Evolutionary conservation across 2,329 filamentous ascomycete species (phyloP).

Genomic region (Verticillium isaacii): DNA sequence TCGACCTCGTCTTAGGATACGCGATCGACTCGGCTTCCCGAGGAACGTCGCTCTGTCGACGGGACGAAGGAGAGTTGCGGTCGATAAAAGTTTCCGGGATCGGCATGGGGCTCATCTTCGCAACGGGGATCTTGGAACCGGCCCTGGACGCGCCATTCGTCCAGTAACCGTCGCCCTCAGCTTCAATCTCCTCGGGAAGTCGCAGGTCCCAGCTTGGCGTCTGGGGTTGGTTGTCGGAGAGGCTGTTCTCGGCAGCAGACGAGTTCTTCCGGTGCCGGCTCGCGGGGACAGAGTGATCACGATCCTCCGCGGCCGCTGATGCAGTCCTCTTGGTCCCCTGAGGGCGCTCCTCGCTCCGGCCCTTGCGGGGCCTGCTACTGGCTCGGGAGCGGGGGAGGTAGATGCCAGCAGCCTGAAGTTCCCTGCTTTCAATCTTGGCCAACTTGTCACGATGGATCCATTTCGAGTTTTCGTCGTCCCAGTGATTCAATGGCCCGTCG

Average conservation of each 20-base stretch:
- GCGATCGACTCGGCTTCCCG: conserved; percentile 51
- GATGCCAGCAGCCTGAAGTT: conserved; percentile 75
- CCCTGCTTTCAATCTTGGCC: conserved; percentile 73
- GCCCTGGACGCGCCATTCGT: conserved; percentile 45
- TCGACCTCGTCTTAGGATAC: conserved; percentile 58
- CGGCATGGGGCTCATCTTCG: conserved; percentile 73
- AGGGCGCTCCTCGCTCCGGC: conserved; percentile 32
- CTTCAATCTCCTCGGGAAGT: conserved; percentile 71
- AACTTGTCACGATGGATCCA: conserved; percentile 87
- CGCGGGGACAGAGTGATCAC: conserved; percentile 4
- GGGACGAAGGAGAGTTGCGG: conserved; percentile 62
- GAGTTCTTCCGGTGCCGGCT: conserved; percentile 40
- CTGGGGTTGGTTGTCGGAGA: conserved; percentile 28
- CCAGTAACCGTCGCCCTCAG: conserved; percentile 54
- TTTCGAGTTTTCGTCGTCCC: conserved; percentile 57
- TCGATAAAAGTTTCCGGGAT: conserved; percentile 69
- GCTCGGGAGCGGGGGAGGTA: conserved; percentile 50
- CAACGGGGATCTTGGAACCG: conserved; percentile 77
- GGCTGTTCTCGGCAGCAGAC: conserved; percentile 28
- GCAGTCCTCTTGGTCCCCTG: conserved; percentile 25
- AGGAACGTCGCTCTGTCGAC: conserved; percentile 52
- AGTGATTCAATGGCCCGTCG: conserved; percentile 16
- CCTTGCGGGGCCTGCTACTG: conserved; percentile 41
- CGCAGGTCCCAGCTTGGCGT: conserved; percentile 65
- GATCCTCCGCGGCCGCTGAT: conserved; percentile 4